Evolutionary conservation across 306 rosid genomes (phyloP), one percentile per base, ranked within the genome.

Genomic region (Castanospermum australe): DNA sequence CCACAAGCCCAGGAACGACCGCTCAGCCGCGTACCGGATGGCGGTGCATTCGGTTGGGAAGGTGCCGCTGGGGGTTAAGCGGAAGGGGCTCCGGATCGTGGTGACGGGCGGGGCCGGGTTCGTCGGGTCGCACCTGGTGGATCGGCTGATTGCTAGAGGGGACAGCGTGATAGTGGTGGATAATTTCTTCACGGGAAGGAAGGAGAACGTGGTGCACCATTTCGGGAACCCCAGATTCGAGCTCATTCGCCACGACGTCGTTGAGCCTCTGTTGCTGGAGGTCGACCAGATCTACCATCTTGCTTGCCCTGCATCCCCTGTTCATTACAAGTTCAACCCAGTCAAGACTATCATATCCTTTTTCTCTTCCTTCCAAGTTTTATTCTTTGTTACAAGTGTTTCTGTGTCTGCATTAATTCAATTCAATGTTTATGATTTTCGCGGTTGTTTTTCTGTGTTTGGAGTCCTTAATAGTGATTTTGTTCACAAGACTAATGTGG

Each of bases 241-340:
- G 78, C 91, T 94, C 44, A 92, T 94, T 25, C 90, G 98, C 2
- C 98, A 94, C 91, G 98, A 94, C 86, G 98, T 94, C 71, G 97
- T 94, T 0, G 98, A 94, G 76, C 97, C 98, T 2, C 92, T 94
- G 1, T 83, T 94, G 55, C 92, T 94, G 9, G 98, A 94, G 70
- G 98, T 94, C 6, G 98, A 94, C 68, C 98, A 94, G 97, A 94
- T 94, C 98, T 92, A 94, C 82, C 98, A 92, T 64, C 92, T 94
- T 11, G 98, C 98, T 25, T 94, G 98, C 85, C 98, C 98, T 15
- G 98, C 98, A 41, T 90, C 98, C 47, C 98, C 98, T 5, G 98
- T 94, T 8, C 98, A 94, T 44, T 94, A 92, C 89, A 92, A 94
- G 78, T 94, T 94, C 93, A 94, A 94, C 89, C 98, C 98, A 0